Base-by-base conservation (phyloP, 2,329 filamentous ascomycete species). In the Colletotrichum truncatum region DNA sequence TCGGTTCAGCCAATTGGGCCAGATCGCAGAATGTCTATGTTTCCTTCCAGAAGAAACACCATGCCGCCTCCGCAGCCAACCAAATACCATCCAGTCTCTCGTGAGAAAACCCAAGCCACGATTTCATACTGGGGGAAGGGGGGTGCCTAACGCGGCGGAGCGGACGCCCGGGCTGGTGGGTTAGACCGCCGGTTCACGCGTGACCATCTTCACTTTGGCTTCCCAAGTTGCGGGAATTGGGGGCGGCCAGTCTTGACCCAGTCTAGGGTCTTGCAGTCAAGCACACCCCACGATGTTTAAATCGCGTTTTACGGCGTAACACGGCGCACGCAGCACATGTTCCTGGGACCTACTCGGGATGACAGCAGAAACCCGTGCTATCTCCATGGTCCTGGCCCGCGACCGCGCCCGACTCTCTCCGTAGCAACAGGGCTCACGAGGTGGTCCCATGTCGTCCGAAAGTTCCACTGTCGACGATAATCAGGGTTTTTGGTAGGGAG, bases 391-490 rank as follows among this genome's bases (percentile, higher is more conserved):
- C n/a, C 30, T 23, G 28, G 23, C 30, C 53, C 41, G 41, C 6
- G 23, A 10, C 39, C 26, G 38, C 28, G 18, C 43, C 57, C 51
- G 57, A 49, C 12, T 51, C 48, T 48, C 30, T n/a, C 61, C 57
- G 55, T 32, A 53, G 25, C 9, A 18, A 65, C 57, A 45, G 26
- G 46, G 60, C 26, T 46, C 60, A 30, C 36, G 45, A 52, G 28
- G 1, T 52, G 57, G 62, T 52, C 62, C 63, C 63, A 51, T 62
- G 49, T 51, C 57, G 49, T 65, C 49, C 49, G 49, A 62, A 62
- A 9, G 36, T n/a, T n/a, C 23, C 39, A 38, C 14, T 49, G 26
- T 49, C 23, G 21, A 54, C 38, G 48, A 54, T 61, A 38, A 46
- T 43, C 21, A 48, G 61, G 55, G 18, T 51, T 62, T 43, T n/a